Base-by-base conservation (phyloP, 768 basidiomycete genomes). In the Lenzites betulinus region DNA sequence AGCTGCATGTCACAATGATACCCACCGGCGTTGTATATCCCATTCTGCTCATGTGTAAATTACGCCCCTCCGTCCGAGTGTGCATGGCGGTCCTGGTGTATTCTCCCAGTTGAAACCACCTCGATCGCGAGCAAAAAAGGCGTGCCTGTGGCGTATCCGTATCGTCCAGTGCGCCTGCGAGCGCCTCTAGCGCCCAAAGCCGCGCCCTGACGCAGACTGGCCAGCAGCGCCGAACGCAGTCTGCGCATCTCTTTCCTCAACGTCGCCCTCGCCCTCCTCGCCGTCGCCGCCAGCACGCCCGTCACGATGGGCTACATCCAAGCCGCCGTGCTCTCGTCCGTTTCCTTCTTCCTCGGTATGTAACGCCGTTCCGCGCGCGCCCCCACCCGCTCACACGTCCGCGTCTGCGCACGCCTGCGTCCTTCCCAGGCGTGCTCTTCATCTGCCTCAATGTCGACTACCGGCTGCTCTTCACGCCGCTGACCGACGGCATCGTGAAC, bases 361-460 rank as follows among this genome's bases (percentile, higher is more conserved):
- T 73, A 22, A n/a, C 38, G n/a, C 50, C 36, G 60, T 63, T 51
- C 71, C 70, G 58, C 41, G 51, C 59, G 49, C 54, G 55, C 22
- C 50, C 58, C 49, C 64, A 42, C 49, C 33, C 23, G 48, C 52
- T 54, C 55, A 44, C 44, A 20, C 41, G 33, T 52, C 44, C 44
- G 12, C 44, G 23, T 22, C 20, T n/a, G n/a, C n/a, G n/a, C 44
- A 22, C 42, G 20, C 43, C 28, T 53, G 54, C 12, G 39, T 43
- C 22, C 20, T 42, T 5, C 57, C 23, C 68, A 92, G 92, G 92
- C 56, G 86, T 92, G 55, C 75, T 92, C 62, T 89, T 92, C 74
- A 91, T 92, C 66, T 92, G 89, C 71, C 84, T 91, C 73, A 90
- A 89, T 72, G 83, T 96, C 52, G 95, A 98, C 79, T 87, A 94